Percentiles rank a stretch among this genome's conserved stretches.
Conservation (phyloP, 257 asterid species). For the Fraxinus quadrangulata region DNA sequence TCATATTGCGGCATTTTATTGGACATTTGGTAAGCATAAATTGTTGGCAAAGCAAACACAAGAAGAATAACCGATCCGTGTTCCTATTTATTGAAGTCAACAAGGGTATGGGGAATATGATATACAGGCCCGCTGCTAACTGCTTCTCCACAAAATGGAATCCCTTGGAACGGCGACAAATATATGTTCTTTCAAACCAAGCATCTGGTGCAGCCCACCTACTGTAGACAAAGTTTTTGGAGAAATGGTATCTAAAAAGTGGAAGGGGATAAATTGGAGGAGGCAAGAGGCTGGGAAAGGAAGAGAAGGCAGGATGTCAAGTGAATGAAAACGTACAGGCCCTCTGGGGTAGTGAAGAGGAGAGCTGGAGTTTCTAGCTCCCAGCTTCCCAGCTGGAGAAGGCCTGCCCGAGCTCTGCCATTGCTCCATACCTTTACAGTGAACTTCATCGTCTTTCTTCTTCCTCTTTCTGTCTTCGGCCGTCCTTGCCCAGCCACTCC, state of each 20-base stretch:
- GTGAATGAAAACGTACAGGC: slow-evolving; percentile 83
- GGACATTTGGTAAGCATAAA: too few relatives aligned
- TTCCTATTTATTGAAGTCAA: too few relatives aligned
- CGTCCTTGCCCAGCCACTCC: neutral
- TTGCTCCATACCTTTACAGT: slow-evolving; percentile 62
- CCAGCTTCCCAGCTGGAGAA: slow-evolving; percentile 57
- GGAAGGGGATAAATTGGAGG: slow-evolving; percentile 80
- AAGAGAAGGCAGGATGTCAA: slow-evolving; percentile 81
- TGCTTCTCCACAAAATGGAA: slow-evolving; percentile 54
- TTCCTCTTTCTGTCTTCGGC: neutral
- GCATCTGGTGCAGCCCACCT: slow-evolving; percentile 80
- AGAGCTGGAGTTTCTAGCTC: slow-evolving; percentile 85
- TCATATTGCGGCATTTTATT: too few relatives aligned
- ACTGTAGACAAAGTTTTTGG: slow-evolving; percentile 55
- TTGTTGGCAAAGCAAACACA: too few relatives aligned
- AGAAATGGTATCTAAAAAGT: slow-evolving; percentile 74
- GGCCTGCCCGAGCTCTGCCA: slow-evolving; percentile 77
- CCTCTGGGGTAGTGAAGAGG: slow-evolving; percentile 78
- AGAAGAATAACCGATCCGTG: too few relatives aligned
- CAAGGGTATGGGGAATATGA: too few relatives aligned
- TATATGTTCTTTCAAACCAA: slow-evolving; percentile 62
- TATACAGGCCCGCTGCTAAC: too few relatives aligned
- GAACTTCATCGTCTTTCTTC: slow-evolving; percentile 58
- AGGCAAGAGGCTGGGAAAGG: slow-evolving; percentile 76
- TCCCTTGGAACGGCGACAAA: slow-evolving; percentile 80